These are phyloP conservation scores for Epichloe hybrida DNA, from an alignment of 2,329 filamentous ascomycete genomes.

Conservation along the genomic window DNA sequence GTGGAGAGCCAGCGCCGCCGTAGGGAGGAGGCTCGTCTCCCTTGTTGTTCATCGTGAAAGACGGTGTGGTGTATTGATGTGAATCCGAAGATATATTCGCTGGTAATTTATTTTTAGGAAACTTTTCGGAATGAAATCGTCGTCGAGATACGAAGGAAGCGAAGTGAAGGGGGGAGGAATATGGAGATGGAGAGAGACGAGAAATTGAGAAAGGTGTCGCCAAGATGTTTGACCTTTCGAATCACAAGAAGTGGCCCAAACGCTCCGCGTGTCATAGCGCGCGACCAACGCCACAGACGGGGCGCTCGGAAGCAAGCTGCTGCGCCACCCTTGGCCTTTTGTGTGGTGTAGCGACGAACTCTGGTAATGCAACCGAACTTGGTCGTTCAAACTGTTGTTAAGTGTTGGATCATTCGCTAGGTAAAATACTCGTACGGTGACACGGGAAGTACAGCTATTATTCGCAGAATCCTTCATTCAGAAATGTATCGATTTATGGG, in stretches of 20 bases:
- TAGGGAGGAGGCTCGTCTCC: conserved; percentile 38
- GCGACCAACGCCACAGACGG: conserved; percentile 1
- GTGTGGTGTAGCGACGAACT: not conserved
- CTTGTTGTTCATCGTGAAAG: conserved; percentile 29
- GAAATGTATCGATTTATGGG: no score
- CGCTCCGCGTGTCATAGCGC: conserved; percentile 5
- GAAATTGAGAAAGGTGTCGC: not conserved
- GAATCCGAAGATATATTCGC: not conserved
- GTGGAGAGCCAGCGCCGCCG: conserved; percentile 18
- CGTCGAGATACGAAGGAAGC: not conserved
- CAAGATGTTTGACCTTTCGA: not conserved
- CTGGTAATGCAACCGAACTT: no score
- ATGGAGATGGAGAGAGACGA: not conserved
- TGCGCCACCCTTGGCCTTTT: conserved; percentile 22
- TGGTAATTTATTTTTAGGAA: not conserved
- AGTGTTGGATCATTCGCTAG: no score
- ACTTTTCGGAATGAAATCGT: not conserved
- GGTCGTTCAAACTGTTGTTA: no score
- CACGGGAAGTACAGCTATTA: no score
- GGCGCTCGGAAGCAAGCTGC: conserved; percentile 7
- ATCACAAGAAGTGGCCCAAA: conserved; percentile 3
- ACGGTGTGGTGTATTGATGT: not conserved
- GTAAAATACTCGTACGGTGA: no score
- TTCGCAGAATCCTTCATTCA: no score
- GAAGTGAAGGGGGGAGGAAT: not conserved